Evolutionary conservation across 331 rosid species (phyloP).

Genomic region (Malus hybrid): DNA sequence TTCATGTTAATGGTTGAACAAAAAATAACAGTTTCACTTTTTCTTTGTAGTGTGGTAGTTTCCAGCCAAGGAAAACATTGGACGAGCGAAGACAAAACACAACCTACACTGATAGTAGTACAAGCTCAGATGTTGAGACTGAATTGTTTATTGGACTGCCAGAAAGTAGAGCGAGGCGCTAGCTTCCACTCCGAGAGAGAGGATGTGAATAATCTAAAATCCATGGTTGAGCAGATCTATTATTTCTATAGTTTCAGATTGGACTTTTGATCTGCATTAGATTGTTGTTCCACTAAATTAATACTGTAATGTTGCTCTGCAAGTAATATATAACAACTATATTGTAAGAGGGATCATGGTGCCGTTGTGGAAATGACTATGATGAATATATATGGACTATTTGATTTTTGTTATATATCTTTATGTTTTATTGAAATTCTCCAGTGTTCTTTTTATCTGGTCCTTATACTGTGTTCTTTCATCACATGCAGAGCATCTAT

Average conservation of each 20-base stretch:
- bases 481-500: neutral
- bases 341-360: neutral
- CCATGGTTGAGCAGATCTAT: neutral
- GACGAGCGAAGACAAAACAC: conserved; percentile 18
- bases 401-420: neutral
- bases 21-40: neutral
- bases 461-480: neutral
- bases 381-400: neutral
- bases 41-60: conserved; percentile 15
- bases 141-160: conserved; percentile 63
- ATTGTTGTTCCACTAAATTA: neutral
- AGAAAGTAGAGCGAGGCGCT: conserved; percentile 38
- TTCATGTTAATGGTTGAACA: neutral
- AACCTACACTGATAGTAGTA: conserved; percentile 24
- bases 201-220: neutral
- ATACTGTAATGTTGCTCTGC: neutral
- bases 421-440: neutral
- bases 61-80: neutral
- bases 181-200: neutral
- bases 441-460: neutral
- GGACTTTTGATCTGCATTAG: neutral
- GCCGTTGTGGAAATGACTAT: neutral
- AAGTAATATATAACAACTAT: neutral
- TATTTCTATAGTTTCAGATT: neutral
- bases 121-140: conserved; percentile 59